Evolutionary conservation across 2,329 filamentous ascomycete species (phyloP).

Genomic region (Nemania bipapillata): DNA sequence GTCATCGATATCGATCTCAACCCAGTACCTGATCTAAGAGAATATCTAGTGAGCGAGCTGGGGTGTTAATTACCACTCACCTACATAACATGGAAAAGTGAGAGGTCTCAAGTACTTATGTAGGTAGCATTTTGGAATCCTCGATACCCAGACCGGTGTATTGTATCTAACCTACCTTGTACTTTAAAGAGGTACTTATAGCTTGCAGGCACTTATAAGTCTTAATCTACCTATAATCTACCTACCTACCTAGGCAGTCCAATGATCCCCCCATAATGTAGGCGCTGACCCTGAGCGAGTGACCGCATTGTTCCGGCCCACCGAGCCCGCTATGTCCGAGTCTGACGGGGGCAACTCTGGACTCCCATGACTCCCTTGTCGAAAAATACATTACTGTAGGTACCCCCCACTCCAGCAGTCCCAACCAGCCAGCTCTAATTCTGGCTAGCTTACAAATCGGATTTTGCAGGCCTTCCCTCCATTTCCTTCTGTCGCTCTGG

Average conservation of each 20-base stretch:
- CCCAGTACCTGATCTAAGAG: neutral
- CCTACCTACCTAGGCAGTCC: neutral
- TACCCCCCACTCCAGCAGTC: slow-evolving; percentile 1
- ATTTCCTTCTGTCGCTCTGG: slow-evolving; percentile 45
- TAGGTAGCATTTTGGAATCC: neutral
- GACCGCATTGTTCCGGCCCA: slow-evolving; percentile 11
- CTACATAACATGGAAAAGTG: too few relatives aligned
- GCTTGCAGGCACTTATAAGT: neutral
- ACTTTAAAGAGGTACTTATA: neutral
- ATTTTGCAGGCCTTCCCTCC: slow-evolving; percentile 49
- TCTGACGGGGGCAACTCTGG: neutral
- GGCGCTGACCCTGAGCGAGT: neutral
- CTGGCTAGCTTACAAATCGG: slow-evolving; percentile 50
- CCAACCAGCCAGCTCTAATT: slow-evolving; percentile 20
- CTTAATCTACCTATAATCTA: neutral
- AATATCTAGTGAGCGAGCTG: neutral
- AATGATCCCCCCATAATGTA: slow-evolving; percentile 9
- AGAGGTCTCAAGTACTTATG: too few relatives aligned
- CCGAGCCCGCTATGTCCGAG: slow-evolving; percentile 34
- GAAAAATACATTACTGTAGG: too few relatives aligned
- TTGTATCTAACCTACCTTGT: neutral
- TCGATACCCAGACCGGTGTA: neutral
- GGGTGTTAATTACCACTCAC: too few relatives aligned
- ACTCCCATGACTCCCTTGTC: slow-evolving; percentile 4
- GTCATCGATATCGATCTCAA: neutral